Conservation (phyloP, 2,329 filamentous ascomycete species). For the Alternaria gansuensis region DNA sequence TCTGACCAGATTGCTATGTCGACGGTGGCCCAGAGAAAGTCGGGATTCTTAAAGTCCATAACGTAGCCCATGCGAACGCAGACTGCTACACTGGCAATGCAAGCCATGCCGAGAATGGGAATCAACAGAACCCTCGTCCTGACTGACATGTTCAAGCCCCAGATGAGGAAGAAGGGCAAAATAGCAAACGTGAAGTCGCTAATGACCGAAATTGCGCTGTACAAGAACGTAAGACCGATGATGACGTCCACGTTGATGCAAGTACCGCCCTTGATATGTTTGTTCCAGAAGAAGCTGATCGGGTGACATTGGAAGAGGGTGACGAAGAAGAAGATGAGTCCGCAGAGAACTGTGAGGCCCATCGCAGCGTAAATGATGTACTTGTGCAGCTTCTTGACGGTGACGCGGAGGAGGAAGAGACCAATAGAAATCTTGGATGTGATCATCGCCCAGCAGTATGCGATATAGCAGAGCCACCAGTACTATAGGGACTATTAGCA, state of each 20-base stretch:
- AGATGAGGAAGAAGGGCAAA: slow-evolving; percentile 62
- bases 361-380: slow-evolving; percentile 53
- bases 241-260: slow-evolving; percentile 57
- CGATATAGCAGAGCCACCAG: slow-evolving; percentile 51
- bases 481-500: slow-evolving; percentile 31
- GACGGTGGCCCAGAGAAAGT: slow-evolving; percentile 50
- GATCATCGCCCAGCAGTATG: slow-evolving; percentile 48
- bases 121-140: slow-evolving; percentile 59
- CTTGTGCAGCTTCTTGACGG: slow-evolving; percentile 39
- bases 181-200: slow-evolving; percentile 62
- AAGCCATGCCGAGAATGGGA: slow-evolving; percentile 60
- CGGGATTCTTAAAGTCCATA: slow-evolving; percentile 46
- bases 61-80: slow-evolving; percentile 49
- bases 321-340: slow-evolving; percentile 57
- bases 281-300: slow-evolving; percentile 60
- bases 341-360: slow-evolving; percentile 48
- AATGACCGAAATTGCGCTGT: slow-evolving; percentile 58
- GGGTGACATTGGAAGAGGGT: slow-evolving; percentile 62
- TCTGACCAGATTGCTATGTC: slow-evolving; percentile 53
- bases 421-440: slow-evolving; percentile 47
- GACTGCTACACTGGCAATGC: slow-evolving; percentile 52
- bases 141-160: slow-evolving; percentile 60
- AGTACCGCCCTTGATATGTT: slow-evolving; percentile 47
- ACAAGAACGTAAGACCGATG: slow-evolving; percentile 56
- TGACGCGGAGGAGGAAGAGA: slow-evolving; percentile 48